Evolutionary conservation across 2,329 filamentous ascomycete species (phyloP).

Genomic region (Claviceps arundinis): DNA sequence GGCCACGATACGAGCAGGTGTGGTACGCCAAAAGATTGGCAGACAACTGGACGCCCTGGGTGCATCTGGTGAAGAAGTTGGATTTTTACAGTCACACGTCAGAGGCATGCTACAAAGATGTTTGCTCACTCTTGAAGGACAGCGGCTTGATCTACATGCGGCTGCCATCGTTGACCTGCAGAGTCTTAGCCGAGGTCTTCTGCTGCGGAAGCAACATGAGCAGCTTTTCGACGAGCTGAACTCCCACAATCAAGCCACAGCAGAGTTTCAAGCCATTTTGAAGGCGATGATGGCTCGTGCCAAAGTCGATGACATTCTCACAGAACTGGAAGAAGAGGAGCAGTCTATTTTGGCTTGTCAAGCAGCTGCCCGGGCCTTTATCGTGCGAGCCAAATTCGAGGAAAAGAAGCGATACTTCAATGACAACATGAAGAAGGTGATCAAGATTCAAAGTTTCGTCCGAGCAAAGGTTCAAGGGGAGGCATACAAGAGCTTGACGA

Average conservation of each 20-base stretch:
- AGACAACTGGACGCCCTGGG: slow-evolving; percentile 34
- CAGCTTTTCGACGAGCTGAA: slow-evolving; percentile 57
- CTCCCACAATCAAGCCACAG: slow-evolving; percentile 52
- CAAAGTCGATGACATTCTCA: slow-evolving; percentile 59
- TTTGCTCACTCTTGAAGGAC: slow-evolving; percentile 32
- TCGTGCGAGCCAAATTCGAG: slow-evolving; percentile 62
- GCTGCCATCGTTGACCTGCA: slow-evolving; percentile 50
- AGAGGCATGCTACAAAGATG: slow-evolving; percentile 49
- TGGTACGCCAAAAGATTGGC: slow-evolving; percentile 37
- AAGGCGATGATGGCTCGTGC: slow-evolving; percentile 69
- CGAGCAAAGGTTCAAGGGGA: slow-evolving; percentile 91
- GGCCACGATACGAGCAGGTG: slow-evolving; percentile 38
- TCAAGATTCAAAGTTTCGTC: slow-evolving; percentile 97
- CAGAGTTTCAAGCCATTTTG: slow-evolving; percentile 59
- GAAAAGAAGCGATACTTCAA: slow-evolving; percentile 83
- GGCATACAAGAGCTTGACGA: slow-evolving; percentile 93
- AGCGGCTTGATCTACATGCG: slow-evolving; percentile 45
- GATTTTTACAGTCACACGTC: slow-evolving; percentile 43
- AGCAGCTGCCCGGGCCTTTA: slow-evolving; percentile 55
- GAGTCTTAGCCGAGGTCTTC: slow-evolving; percentile 49
- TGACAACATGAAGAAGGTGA: slow-evolving; percentile 96
- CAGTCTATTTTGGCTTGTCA: slow-evolving; percentile 64
- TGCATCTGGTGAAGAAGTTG: slow-evolving; percentile 30
- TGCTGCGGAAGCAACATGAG: slow-evolving; percentile 46
- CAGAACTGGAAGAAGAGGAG: slow-evolving; percentile 71